Conservation (phyloP, 2,329 filamentous ascomycete species). For the Aspergillus piperis region DNA sequence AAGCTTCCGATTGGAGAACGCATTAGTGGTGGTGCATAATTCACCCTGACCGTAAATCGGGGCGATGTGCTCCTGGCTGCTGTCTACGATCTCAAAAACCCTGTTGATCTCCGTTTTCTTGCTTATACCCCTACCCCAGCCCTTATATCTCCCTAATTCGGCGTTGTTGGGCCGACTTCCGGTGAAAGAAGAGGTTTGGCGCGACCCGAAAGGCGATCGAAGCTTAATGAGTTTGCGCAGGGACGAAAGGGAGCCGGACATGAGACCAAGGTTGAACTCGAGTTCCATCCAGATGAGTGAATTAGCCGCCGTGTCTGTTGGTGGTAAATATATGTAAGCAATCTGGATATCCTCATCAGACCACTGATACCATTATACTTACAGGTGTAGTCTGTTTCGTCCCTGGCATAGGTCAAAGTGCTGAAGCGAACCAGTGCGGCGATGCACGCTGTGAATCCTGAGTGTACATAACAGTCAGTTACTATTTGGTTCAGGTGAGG, state of each 20-base stretch:
- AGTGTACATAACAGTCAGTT: background rate
- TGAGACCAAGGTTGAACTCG: slow-evolving; percentile 25
- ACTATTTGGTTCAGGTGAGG: background rate
- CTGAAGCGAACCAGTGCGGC: slow-evolving; percentile 23
- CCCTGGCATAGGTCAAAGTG: slow-evolving; percentile 18
- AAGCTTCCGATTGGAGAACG: background rate
- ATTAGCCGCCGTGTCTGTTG: slow-evolving; percentile 15
- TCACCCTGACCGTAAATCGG: slow-evolving; percentile 5
- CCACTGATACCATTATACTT: background rate
- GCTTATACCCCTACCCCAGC: background rate
- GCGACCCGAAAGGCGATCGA: background rate
- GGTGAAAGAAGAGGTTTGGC: background rate
- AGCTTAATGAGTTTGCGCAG: slow-evolving; percentile 1
- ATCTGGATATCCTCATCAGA: background rate
- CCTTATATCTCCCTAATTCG: background rate
- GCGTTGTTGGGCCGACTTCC: background rate
- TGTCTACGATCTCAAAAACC: background rate
- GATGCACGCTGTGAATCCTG: slow-evolving; percentile 20
- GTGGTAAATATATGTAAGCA: background rate
- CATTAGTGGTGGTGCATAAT: slow-evolving; percentile 1
- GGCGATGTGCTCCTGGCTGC: slow-evolving; percentile 4
- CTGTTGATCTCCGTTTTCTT: slow-evolving; percentile 6
- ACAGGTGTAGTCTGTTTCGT: slow-evolving; percentile 22
- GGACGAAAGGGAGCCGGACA: slow-evolving; percentile 22
- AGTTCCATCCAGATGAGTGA: slow-evolving; percentile 26